phyloP scores from a whole-genome alignment of 2,329 filamentous ascomycete genomes.

The Nigrograna mackinnonii region DNA sequence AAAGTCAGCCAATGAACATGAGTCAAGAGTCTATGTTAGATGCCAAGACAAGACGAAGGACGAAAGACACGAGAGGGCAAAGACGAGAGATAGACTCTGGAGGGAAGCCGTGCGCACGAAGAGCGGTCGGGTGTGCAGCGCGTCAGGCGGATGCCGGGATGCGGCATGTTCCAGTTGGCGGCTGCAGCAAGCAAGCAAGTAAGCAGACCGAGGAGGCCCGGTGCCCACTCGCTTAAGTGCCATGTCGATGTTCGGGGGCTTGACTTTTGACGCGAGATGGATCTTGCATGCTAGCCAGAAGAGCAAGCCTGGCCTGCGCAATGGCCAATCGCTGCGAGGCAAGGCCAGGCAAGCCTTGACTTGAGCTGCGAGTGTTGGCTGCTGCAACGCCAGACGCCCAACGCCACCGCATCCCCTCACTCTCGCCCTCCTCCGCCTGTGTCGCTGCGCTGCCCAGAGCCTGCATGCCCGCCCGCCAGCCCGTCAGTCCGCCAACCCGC shows the following conservation, averaged over 20 bases:
- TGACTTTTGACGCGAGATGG: constrained; percentile 7
- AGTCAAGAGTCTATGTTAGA: not conserved
- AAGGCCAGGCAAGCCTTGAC: too few relatives aligned
- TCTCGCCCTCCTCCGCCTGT: too few relatives aligned
- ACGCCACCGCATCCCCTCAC: too few relatives aligned
- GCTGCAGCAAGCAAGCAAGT: constrained; percentile 1
- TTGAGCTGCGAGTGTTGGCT: too few relatives aligned
- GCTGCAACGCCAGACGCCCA: too few relatives aligned
- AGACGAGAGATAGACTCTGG: not conserved
- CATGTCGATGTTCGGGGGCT: too few relatives aligned
- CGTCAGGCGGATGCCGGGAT: constrained; percentile 2
- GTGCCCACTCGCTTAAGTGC: too few relatives aligned
- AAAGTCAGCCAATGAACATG: constrained; percentile 11
- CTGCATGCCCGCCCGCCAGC: too few relatives aligned
- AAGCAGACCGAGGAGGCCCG: not conserved
- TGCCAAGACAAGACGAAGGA: constrained; percentile 1
- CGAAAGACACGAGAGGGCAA: not conserved
- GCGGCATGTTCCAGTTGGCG: not conserved
- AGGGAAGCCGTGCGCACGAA: not conserved
- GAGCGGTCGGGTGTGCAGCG: not conserved
- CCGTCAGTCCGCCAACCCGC: too few relatives aligned
- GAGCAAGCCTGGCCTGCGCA: too few relatives aligned
- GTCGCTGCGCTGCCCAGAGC: too few relatives aligned
- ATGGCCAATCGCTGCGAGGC: too few relatives aligned
- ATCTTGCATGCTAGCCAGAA: constrained; percentile 13